phyloP scores from a whole-genome alignment of 257 asterid species.

The Penstemon barbatus region DNA sequence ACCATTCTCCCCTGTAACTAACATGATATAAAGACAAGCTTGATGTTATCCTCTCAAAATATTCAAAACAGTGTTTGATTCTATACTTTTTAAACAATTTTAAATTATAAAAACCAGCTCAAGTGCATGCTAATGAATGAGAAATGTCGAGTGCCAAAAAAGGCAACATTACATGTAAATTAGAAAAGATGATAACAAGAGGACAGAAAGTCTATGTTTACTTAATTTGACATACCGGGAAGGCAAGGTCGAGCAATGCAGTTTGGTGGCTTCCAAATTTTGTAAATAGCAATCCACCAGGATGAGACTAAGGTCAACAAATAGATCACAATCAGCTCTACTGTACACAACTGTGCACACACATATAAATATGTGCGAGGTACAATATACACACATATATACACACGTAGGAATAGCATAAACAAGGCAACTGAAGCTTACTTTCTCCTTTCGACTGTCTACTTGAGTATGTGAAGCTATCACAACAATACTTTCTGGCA shows the following conservation, averaged over 20 bases:
- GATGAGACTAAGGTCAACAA: constrained; percentile 59
- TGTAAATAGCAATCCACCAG: constrained; percentile 80
- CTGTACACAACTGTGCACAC: no score
- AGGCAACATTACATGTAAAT: neutral
- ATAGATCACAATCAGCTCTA: constrained; percentile 13
- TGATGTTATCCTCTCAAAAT: no score
- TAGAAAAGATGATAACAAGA: neutral
- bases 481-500: constrained; percentile 74
- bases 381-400: no score
- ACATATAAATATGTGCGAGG: no score
- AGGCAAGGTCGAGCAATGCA: constrained; percentile 87
- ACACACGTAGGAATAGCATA: neutral
- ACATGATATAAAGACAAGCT: no score
- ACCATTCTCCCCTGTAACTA: neutral
- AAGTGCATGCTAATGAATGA: neutral
- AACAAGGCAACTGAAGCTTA: constrained; percentile 36
- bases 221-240: constrained; percentile 59
- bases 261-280: constrained; percentile 91
- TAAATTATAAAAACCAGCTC: constrained; percentile 14
- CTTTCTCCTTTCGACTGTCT: constrained; percentile 90
- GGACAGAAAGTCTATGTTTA: neutral
- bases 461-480: constrained; percentile 83
- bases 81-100: constrained; percentile 10
- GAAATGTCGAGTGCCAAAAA: neutral
- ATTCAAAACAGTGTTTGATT: no score